Conservation (phyloP, 169 alveolate species). For the Plasmodium sp. region DNA sequence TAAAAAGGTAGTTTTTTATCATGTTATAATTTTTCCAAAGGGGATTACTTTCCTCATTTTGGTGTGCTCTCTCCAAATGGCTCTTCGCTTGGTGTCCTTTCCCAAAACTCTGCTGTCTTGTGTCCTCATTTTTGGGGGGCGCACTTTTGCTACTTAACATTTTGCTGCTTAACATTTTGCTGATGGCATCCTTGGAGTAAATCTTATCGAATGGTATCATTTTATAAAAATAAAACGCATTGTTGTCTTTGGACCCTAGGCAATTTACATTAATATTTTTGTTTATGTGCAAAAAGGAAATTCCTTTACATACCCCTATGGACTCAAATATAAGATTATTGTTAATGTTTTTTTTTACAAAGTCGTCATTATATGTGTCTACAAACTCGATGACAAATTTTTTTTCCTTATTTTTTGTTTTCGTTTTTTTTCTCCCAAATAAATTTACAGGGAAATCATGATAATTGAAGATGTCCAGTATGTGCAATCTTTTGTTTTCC, state of each 20-base stretch:
- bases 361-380: constrained; percentile 72
- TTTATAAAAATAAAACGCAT: constrained; percentile 72
- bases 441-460: constrained; percentile 69
- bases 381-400: constrained; percentile 59
- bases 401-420: constrained; percentile 31
- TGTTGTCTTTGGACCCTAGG: constrained; percentile 51
- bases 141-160: constrained; percentile 22
- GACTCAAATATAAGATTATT: constrained; percentile 72
- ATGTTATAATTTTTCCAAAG: constrained; percentile 32
- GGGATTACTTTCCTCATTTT: not conserved
- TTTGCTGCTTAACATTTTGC: constrained; percentile 59
- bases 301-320: constrained; percentile 73
- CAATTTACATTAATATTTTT: constrained; percentile 65
- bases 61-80: not conserved
- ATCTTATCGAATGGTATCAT: constrained; percentile 71
- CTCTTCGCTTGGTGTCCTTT: not conserved
- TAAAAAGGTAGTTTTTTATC: constrained; percentile 49
- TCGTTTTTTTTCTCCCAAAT: constrained; percentile 43
- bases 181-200: constrained; percentile 42
- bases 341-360: constrained; percentile 71
- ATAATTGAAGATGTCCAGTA: constrained; percentile 58
- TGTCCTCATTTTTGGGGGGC: not conserved
- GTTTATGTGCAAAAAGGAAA: constrained; percentile 55
- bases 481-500: constrained; percentile 32
- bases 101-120: not conserved